Evolutionary conservation across 2,329 filamentous ascomycete genomes (phyloP).

Genomic region (Fusarium transvaalense): DNA sequence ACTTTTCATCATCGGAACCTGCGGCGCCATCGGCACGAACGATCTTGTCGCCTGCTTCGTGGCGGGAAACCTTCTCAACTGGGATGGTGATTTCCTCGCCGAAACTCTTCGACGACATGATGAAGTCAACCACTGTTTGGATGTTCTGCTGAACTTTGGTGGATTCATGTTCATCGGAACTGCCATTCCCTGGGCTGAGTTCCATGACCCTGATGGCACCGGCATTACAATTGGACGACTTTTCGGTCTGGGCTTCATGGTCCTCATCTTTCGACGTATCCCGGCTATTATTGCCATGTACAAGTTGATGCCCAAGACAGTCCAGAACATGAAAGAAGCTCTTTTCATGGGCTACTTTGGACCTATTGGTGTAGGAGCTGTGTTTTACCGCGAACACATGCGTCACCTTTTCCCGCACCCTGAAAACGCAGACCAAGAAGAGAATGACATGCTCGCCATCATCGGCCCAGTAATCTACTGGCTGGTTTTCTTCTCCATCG

Average conservation of each 20-base stretch:
- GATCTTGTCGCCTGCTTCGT: conserved; percentile 72
- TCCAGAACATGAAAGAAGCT: conserved; percentile 68
- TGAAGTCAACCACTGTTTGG: conserved; percentile 70
- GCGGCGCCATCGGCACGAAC: conserved; percentile 68
- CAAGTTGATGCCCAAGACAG: conserved; percentile 65
- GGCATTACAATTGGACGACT: conserved; percentile 66
- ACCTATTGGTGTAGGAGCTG: conserved; percentile 80
- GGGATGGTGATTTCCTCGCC: conserved; percentile 70
- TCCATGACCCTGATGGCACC: conserved; percentile 64
- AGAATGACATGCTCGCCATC: conserved; percentile 53
- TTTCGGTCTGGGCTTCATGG: conserved; percentile 63
- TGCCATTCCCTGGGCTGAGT: conserved; percentile 67
- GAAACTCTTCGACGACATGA: conserved; percentile 69
- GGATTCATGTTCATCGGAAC: conserved; percentile 71
- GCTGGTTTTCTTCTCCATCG: conserved; percentile 51
- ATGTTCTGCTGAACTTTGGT: conserved; percentile 70
- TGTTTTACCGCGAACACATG: conserved; percentile 75
- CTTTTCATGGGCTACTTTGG: conserved; percentile 77
- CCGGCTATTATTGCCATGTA: conserved; percentile 67
- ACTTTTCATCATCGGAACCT: conserved; percentile 69
- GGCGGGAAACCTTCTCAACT: conserved; percentile 70
- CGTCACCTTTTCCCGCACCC: conserved; percentile 57
- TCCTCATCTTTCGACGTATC: conserved; percentile 68
- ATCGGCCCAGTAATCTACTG: conserved; percentile 58
- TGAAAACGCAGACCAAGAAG: conserved; percentile 52